Evolutionary conservation across 73 alveolate genomes (phyloP), one percentile per base, ranked within the genome.

Genomic region (Paramecium bursaria): DNA sequence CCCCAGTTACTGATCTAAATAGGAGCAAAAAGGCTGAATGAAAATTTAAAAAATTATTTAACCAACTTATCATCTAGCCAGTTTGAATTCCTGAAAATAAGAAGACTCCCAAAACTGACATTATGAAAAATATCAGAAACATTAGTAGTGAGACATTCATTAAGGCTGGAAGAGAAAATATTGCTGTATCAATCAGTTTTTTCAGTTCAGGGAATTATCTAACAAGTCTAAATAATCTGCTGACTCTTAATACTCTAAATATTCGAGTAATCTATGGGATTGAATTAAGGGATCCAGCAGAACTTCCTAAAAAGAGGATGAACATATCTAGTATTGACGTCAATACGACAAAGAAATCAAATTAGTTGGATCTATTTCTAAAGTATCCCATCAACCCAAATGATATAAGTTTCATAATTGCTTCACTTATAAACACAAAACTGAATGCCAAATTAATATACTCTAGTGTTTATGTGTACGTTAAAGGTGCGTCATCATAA

Each of bases 281-380:
- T 15, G 67, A 75, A n/a, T 61, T 75, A 4, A 75, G 50, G 86
- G 88, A 48, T 50, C 75, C 49, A 42, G 21, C 44, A 51, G 31
- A 51, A 14, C 21, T 75, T 33, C 88, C 88, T 19, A 60, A 50
- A 26, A 15, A 88, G 15, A 77, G 86, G 55, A 86, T 52, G 0
- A 91, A 61, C 19, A 95, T 46, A 9, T 92, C 93, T 11, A 87
- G 77, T 47, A 89, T 80, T 29, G 96, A 86, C 15, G 93, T 94
- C 17, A 95, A 55, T 10, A 95, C 97, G 30, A 95, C 92, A 67
- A 92, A 47, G 85, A 96, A 96, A 85, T 96, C 99, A 88, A 94
- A 96, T 85, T 88, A 60, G 74, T 96, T 94, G 98, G 98, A 96
- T 3, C 90, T 88, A 49, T 85, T 85, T 73, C 90, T 82, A 77